These are phyloP conservation scores for Xylona heveae DNA, from an alignment of 495 filamentous ascomycete genomes.

Conservation along the genomic window DNA sequence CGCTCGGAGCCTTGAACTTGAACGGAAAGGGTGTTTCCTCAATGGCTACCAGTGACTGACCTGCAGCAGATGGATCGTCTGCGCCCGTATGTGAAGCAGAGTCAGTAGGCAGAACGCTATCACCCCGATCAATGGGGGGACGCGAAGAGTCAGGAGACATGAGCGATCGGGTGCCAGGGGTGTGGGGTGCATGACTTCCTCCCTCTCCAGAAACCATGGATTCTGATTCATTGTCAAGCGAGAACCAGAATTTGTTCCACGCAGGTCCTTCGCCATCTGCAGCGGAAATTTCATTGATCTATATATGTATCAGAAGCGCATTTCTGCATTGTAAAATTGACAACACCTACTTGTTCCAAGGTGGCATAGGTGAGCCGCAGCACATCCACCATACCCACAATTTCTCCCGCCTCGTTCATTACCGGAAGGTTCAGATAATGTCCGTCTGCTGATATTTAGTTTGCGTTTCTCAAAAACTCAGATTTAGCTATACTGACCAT, in stretches of 20 bases:
- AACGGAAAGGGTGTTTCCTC: conserved; percentile 76
- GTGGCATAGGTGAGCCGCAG: conserved; percentile 96
- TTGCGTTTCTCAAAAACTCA: too few relatives aligned
- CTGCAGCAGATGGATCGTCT: conserved; percentile 31
- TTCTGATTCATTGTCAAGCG: conserved; percentile 87
- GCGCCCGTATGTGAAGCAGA: conserved; percentile 82
- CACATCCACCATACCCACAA: conserved; percentile 98
- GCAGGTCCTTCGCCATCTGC: conserved; percentile 84
- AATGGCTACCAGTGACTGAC: too few relatives aligned
- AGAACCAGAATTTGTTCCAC: conserved; percentile 99
- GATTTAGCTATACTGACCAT: conserved; percentile 59
- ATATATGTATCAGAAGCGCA: conserved; percentile 1
- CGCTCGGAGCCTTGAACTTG: conserved; percentile 98
- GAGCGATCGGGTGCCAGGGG: conserved; percentile 38
- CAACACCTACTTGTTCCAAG: conserved; percentile 62
- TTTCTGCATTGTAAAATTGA: conserved; percentile 5
- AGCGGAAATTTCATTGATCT: conserved; percentile 61
- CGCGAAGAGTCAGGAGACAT: conserved; percentile 55
- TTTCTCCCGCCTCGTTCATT: conserved; percentile 93
- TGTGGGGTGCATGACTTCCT: conserved; percentile 38
- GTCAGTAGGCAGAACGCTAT: conserved; percentile 74
- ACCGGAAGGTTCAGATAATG: conserved; percentile 96
- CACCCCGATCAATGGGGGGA: conserved; percentile 29
- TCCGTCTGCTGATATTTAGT: conserved; percentile 46
- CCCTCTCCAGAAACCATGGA: conserved; percentile 83